Conservation (phyloP, 1,284 basidiomycete species). For the Schizophyllum amplum region DNA sequence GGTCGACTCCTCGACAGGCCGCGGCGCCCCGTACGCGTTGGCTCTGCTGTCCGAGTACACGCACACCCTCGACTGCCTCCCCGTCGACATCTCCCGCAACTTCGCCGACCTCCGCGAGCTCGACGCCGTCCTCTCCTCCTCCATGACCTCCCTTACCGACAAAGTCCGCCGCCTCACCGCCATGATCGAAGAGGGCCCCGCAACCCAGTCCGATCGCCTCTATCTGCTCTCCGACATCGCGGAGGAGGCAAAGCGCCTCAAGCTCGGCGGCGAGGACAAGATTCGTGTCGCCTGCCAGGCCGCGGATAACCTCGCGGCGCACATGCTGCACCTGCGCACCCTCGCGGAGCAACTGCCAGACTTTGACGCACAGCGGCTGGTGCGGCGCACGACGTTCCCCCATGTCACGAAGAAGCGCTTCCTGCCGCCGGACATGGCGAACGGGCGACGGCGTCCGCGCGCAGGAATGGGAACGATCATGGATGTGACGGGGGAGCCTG, state of each 20-base stretch:
- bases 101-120: conserved; percentile 96
- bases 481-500: conserved; percentile 37
- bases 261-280: conserved; percentile 97
- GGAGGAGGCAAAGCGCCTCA: conserved; percentile 86
- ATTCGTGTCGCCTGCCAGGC: conserved; percentile 94
- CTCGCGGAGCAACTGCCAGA: conserved; percentile 61
- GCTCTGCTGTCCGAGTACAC: conserved; percentile 51
- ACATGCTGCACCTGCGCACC: conserved; percentile 60
- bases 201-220: conserved; percentile 67
- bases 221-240: conserved; percentile 88
- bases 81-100: conserved; percentile 88
- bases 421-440: conserved; percentile 44
- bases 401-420: conserved; percentile 61
- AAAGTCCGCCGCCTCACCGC: conserved; percentile 71
- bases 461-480: conserved; percentile 40
- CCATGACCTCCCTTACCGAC: conserved; percentile 69
- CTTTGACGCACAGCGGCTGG: conserved; percentile 52
- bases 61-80: conserved; percentile 90
- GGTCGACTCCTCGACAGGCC: neutral
- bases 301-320: conserved; percentile 79
- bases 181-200: conserved; percentile 67
- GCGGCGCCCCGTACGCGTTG: neutral
- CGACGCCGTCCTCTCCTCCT: conserved; percentile 91
- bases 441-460: conserved; percentile 40
- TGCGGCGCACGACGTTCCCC: conserved; percentile 63